Evolutionary conservation across 352 stramenopile genomes (phyloP), one percentile per base, ranked within the genome.

Genomic region (Pythium brassicae): DNA sequence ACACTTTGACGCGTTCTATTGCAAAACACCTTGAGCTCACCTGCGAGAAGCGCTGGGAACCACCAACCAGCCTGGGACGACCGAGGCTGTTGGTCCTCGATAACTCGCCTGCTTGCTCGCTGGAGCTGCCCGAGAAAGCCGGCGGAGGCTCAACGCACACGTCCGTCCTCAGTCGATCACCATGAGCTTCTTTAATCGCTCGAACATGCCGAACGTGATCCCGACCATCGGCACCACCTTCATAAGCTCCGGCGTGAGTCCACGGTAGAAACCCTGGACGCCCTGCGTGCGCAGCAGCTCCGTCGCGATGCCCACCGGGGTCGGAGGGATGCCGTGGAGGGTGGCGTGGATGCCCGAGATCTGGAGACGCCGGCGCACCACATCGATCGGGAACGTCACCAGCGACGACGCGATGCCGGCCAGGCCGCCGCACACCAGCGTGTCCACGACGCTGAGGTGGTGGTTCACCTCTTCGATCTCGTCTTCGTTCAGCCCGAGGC

Each of bases 151-250:
- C 9, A 23, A 25, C 42, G 42, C 19, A 46, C 19, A 46, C 11
- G 40, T 10, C 19, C 29, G 10, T 53, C 61, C 59, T 85, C 78
- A 79, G 53, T 95, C 77, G 68, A 91, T 69, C 54, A 86, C 61
- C 50, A 98, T 75, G 53, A 94, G 50, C 50, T 94, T 87, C 70
- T 98, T 98, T 64, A 97, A 82, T 52, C 78, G 81, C 69, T 99
- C 95, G 70, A 98, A 99, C 25, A 94, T 93, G 55, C 88, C 83
- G 55, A 99, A 99, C 49, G 97, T 98, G 54, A 97, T 98, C 20
- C 91, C 91, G 39, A 99, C 95, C 92, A 98, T 98, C 7, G 95
- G 95, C 53, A 98, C 86, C 20, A 99, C 95, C 66, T 99, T 99
- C 76, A 99, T 86, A 53, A 98, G 72, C 72, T 99, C 95, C 8